These are phyloP conservation scores for Allantophomopsis lycopodina DNA, from an alignment of 2,329 filamentous ascomycete genomes.

Conservation along the genomic window DNA sequence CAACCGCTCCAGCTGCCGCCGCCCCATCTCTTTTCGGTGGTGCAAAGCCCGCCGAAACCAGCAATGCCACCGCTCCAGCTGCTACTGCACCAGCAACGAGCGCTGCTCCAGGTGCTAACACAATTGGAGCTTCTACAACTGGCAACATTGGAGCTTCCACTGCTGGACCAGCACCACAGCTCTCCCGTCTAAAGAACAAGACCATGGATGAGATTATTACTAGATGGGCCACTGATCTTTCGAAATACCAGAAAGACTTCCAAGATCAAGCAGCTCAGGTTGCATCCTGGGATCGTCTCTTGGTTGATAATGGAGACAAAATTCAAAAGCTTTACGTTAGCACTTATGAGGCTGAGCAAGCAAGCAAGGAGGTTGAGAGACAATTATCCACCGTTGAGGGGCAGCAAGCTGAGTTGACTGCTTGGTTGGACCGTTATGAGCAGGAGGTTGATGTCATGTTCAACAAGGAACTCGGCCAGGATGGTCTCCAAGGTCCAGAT, in stretches of 20 bases:
- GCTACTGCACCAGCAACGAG: slow-evolving; percentile 9
- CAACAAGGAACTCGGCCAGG: slow-evolving; percentile 61
- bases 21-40: slow-evolving; percentile 1
- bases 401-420: slow-evolving; percentile 80
- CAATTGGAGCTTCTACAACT: slow-evolving; percentile 17
- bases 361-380: slow-evolving; percentile 85
- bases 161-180: slow-evolving; percentile 65
- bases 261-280: slow-evolving; percentile 80
- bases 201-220: slow-evolving; percentile 99
- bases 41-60: slow-evolving; percentile 6
- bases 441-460: slow-evolving; percentile 83
- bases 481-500: slow-evolving; percentile 74
- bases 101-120: slow-evolving; percentile 7
- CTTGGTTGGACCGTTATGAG: slow-evolving; percentile 85
- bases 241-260: slow-evolving; percentile 95
- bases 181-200: slow-evolving; percentile 91
- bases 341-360: slow-evolving; percentile 86
- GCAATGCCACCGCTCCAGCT: slow-evolving; percentile 3
- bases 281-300: slow-evolving; percentile 68
- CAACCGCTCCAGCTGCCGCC: slow-evolving; percentile 1
- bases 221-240: slow-evolving; percentile 86
- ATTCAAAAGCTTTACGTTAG: slow-evolving; percentile 86
- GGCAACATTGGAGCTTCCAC: slow-evolving; percentile 56
- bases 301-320: slow-evolving; percentile 90
- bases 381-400: slow-evolving; percentile 82